These are phyloP conservation scores for Ajuga reptans DNA, from an alignment of 305 asterid species.

Conservation along the genomic window DNA sequence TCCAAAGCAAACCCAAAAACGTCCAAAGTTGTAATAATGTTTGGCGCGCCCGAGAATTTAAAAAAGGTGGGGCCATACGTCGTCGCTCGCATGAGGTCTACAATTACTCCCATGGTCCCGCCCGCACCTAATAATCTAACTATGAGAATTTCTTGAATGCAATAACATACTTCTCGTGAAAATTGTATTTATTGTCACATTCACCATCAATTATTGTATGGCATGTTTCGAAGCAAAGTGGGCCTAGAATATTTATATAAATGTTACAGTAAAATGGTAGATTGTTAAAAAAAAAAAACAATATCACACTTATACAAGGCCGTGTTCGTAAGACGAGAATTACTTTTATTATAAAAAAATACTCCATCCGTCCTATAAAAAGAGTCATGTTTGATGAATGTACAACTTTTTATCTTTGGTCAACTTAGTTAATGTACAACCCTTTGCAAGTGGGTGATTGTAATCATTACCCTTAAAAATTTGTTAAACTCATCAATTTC, in stretches of 20 bases:
- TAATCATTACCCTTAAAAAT: too few relatives aligned
- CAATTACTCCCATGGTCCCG: conserved; percentile 21
- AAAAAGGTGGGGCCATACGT: conserved; percentile 22
- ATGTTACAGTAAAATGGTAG: neutral
- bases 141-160: conserved; percentile 24
- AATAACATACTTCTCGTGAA: conserved; percentile 26
- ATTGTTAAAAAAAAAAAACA: too few relatives aligned
- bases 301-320: too few relatives aligned
- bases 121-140: conserved; percentile 23
- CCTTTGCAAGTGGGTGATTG: too few relatives aligned
- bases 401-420: too few relatives aligned
- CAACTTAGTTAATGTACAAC: too few relatives aligned
- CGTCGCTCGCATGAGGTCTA: conserved; percentile 15
- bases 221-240: neutral
- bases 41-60: conserved; percentile 32
- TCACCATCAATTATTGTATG: conserved; percentile 16
- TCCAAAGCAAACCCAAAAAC: neutral
- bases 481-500: too few relatives aligned
- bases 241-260: conserved; percentile 7
- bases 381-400: too few relatives aligned
- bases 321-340: too few relatives aligned
- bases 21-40: neutral
- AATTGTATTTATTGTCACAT: conserved; percentile 18
- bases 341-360: too few relatives aligned
- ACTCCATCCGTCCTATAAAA: too few relatives aligned